phyloP scores from a whole-genome alignment of 164 flowering plant genomes.

The Aristolochia fimbriata region DNA sequence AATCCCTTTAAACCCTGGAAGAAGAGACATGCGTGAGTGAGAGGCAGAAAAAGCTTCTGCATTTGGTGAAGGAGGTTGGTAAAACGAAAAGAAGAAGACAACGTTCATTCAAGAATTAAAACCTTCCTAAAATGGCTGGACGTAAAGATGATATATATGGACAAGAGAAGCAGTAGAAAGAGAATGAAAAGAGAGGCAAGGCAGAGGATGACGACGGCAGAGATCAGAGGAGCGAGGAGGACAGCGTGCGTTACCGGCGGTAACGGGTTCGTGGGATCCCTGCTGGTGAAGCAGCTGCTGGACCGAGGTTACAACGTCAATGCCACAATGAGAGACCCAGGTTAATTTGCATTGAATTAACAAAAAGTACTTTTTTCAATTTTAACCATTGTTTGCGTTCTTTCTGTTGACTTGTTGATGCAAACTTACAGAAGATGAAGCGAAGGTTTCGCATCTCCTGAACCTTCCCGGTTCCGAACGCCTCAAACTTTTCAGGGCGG shows the following conservation, averaged over 20 bases:
- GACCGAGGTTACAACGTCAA: slow-evolving; percentile 6
- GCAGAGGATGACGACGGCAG: neutral
- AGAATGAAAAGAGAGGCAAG: neutral
- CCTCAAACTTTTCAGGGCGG: slow-evolving; percentile 43
- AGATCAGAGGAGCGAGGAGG: neutral
- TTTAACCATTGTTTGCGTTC: too few species aligned
- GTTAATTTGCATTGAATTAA: too few species aligned
- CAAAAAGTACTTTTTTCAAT: too few species aligned
- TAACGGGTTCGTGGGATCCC: slow-evolving; percentile 5
- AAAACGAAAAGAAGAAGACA: too few species aligned
- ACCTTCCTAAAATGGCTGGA: neutral
- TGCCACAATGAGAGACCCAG: slow-evolving; percentile 13
- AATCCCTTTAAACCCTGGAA: too few species aligned
- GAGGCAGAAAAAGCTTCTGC: too few species aligned
- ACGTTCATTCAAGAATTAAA: neutral
- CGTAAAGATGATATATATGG: neutral
- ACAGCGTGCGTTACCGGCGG: slow-evolving; percentile 11
- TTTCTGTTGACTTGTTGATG: too few species aligned
- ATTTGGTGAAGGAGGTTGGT: too few species aligned
- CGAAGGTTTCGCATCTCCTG: slow-evolving; percentile 11
- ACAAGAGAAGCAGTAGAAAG: too few species aligned
- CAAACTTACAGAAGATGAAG: slow-evolving; percentile 3
- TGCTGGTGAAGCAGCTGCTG: slow-evolving; percentile 7
- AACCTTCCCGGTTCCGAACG: slow-evolving; percentile 2
- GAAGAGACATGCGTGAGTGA: too few species aligned